These are phyloP conservation scores for Asterophora lycoperdoides DNA, from an alignment of 768 basidiomycete genomes.

Conservation along the genomic window DNA sequence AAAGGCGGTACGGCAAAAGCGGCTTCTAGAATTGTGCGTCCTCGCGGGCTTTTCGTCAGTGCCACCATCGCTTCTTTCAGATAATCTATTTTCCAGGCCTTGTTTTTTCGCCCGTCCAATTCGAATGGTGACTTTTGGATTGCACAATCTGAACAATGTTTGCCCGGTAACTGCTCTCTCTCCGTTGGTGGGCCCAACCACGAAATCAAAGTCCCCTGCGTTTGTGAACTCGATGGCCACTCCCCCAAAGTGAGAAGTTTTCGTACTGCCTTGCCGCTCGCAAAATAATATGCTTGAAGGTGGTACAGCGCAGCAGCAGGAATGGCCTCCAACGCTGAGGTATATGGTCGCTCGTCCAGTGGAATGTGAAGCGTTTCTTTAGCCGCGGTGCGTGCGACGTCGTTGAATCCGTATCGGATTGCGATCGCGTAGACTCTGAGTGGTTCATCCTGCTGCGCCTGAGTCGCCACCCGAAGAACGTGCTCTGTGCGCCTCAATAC, in stretches of 20 bases:
- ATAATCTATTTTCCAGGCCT: neutral
- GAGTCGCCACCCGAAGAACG: constrained; percentile 19
- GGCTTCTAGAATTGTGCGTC: neutral
- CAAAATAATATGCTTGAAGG: constrained; percentile 13
- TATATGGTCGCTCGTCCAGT: constrained; percentile 29
- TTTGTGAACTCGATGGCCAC: neutral
- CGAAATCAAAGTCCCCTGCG: neutral
- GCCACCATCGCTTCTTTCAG: neutral
- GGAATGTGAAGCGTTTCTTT: constrained; percentile 30
- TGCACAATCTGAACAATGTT: too few species aligned
- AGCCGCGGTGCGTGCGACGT: constrained; percentile 32
- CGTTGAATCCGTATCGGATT: constrained; percentile 30
- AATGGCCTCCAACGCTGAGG: constrained; percentile 34
- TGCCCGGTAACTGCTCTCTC: too few species aligned
- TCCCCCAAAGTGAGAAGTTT: neutral
- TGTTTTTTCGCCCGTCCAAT: neutral
- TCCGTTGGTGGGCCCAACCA: too few species aligned
- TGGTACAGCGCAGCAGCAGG: constrained; percentile 31
- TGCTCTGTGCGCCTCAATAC: constrained; percentile 25
- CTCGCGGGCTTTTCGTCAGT: neutral
- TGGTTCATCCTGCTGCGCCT: constrained; percentile 23
- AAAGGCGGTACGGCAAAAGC: neutral
- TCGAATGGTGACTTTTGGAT: too few species aligned
- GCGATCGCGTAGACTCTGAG: constrained; percentile 36
- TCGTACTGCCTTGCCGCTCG: constrained; percentile 8